Base-by-base conservation (phyloP, 148 eudicot species). In the Diospyros lotus region DNA sequence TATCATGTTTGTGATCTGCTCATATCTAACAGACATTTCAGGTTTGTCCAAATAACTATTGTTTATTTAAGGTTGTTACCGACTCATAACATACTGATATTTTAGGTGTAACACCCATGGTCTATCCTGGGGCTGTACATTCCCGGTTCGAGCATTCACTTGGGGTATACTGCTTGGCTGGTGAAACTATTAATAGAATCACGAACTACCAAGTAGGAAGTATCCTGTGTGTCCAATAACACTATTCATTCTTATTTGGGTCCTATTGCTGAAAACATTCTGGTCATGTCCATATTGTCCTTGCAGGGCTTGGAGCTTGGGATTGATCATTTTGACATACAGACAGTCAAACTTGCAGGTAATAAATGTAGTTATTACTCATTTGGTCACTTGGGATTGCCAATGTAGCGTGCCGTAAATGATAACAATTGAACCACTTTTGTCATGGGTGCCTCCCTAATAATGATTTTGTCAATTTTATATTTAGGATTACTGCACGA, bases 121-220 rank as follows among this genome's bases (percentile, higher is more conserved):
- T 89, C 63, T 89, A 83, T 73, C 93, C 91, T 3, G 91, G 93
- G 75, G 93, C 91, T 42, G 88, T 89, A 9, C 93, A 89, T 80
- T 87, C 91, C 59, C 82, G 91, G 74, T 89, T 89, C 81, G 93
- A 87, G 81, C 93, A 89, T 65, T 89, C 91, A 48, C 87, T 89
- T 1, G 91, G 93, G 61, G 93, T 87, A 0, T 87, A 87, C 84
- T 86, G 83, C 75, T 82, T 89, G 79, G 89, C 93, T 71, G 81
- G 79, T 77, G 83, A 75, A 80, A 81, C 89, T 46, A 71, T 87
- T 59, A 68, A 78, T 75, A 78, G 80, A 75, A 78, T 89, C 11
- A 75, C 42, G 54, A 82, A 42, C 78, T 74, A 77, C 68, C 91
- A 86, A 74, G 93, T 89, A 79, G 39, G 78, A 50, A 69, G 28